phyloP scores from a whole-genome alignment of 176 grass and related monocot genomes.

The Saccharum officinarum region DNA sequence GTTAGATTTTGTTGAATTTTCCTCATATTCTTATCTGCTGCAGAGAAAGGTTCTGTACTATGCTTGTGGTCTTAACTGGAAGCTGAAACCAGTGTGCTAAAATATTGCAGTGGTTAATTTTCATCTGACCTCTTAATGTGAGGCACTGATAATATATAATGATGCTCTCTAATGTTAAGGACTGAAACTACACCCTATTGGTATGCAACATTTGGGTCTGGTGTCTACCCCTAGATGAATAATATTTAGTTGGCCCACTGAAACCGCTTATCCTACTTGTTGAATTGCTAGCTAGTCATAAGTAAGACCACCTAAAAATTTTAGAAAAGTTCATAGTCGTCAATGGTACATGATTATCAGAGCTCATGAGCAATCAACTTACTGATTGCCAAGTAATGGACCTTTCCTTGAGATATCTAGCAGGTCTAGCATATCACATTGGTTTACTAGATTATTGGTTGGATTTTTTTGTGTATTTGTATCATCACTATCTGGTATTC shows the following conservation, averaged over 20 bases:
- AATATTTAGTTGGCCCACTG: neutral
- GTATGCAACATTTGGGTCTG: neutral
- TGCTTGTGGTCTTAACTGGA: neutral
- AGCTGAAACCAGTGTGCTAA: neutral
- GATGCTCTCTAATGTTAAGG: too few relatives aligned
- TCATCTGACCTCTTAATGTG: neutral
- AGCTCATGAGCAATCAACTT: neutral
- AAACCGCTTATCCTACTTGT: neutral
- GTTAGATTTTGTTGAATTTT: too few relatives aligned
- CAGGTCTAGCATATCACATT: too few relatives aligned
- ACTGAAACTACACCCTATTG: too few relatives aligned
- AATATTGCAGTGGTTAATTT: neutral
- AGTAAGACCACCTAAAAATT: slow-evolving; percentile 8
- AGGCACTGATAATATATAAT: neutral
- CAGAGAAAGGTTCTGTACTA: too few relatives aligned
- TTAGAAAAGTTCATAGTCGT: slow-evolving; percentile 1
- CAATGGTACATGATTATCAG: neutral
- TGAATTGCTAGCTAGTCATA: slow-evolving; percentile 18
- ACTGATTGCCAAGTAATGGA: neutral
- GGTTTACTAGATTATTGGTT: too few relatives aligned
- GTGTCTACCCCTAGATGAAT: neutral
- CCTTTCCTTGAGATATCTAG: too few relatives aligned
- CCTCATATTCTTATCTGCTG: too few relatives aligned
- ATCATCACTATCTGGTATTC: too few relatives aligned
- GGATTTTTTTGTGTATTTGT: too few relatives aligned